These are phyloP conservation scores for Zostera marina DNA, from an alignment of 116 monocot genomes.

Conservation along the genomic window DNA sequence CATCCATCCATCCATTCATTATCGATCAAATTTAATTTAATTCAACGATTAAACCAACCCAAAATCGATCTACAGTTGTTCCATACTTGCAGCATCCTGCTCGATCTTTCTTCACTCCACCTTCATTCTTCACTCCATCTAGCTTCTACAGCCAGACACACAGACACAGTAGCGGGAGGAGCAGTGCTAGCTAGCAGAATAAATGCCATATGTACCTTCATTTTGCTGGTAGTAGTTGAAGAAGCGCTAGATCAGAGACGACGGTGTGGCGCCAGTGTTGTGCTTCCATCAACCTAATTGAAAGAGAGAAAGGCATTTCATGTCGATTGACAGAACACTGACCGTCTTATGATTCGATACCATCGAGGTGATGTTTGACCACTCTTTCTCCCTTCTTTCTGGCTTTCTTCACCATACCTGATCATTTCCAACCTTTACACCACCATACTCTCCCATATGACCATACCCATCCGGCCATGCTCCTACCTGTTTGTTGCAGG, in stretches of 20 bases:
- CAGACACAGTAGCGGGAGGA: too few relatives aligned
- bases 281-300: background rate
- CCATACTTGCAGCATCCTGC: too few relatives aligned
- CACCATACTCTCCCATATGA: background rate
- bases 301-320: constrained; percentile 10
- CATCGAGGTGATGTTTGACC: constrained; percentile 55
- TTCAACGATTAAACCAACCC: too few relatives aligned
- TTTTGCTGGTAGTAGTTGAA: background rate
- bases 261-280: too few relatives aligned
- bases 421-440: background rate
- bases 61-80: too few relatives aligned
- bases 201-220: background rate
- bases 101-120: too few relatives aligned
- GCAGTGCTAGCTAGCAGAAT: too few relatives aligned
- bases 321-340: constrained; percentile 52
- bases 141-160: too few relatives aligned
- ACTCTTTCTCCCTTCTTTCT: constrained; percentile 22
- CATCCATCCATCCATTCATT: background rate
- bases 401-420: background rate
- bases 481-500: too few relatives aligned
- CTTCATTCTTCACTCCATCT: too few relatives aligned
- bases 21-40: too few relatives aligned
- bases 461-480: background rate
- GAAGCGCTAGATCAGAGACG: too few relatives aligned
- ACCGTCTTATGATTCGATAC: constrained; percentile 60